Evolutionary conservation across 257 asterid genomes (phyloP).

Genomic region (Plantago elongata): DNA sequence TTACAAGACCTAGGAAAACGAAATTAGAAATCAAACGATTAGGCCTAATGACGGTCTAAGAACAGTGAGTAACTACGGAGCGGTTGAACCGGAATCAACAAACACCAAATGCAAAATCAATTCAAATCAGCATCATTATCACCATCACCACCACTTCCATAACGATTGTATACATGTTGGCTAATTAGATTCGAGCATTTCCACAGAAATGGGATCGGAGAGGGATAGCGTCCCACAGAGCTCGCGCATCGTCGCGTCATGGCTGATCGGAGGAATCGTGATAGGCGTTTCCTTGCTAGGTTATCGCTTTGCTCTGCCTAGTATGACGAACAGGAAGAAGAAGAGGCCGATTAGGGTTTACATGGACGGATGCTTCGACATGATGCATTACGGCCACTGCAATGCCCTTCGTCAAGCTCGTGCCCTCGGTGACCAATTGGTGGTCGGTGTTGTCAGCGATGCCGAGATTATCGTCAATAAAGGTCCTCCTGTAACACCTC

Average conservation of each 20-base stretch:
- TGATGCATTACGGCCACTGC: conserved; percentile 99
- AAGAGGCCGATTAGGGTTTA: conserved; percentile 85
- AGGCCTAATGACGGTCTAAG: too few relatives aligned
- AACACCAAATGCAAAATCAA: too few relatives aligned
- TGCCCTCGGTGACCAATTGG: conserved; percentile 91
- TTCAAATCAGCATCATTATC: too few relatives aligned
- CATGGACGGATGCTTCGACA: conserved; percentile 96
- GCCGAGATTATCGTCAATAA: conserved; percentile 78
- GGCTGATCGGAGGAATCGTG: conserved; percentile 65
- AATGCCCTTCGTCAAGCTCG: conserved; percentile 99
- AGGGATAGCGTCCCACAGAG: too few relatives aligned
- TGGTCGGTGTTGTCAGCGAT: conserved; percentile 94
- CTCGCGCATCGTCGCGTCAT: conserved; percentile 44
- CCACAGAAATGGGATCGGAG: too few relatives aligned
- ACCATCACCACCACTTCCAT: too few relatives aligned
- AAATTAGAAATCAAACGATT: too few relatives aligned
- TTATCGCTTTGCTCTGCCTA: conserved; percentile 41
- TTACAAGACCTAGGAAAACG: too few relatives aligned
- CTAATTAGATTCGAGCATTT: too few relatives aligned
- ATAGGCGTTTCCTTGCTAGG: conserved; percentile 67
- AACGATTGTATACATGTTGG: too few relatives aligned
- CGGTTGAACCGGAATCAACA: too few relatives aligned
- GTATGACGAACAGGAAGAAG: conserved; percentile 19
- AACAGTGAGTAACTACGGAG: too few relatives aligned
- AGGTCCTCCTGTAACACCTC: conserved; percentile 98